Evolutionary conservation across 2,329 filamentous ascomycete genomes (phyloP), one percentile per base, ranked within the genome.

Genomic region (Cryphonectria japonica): DNA sequence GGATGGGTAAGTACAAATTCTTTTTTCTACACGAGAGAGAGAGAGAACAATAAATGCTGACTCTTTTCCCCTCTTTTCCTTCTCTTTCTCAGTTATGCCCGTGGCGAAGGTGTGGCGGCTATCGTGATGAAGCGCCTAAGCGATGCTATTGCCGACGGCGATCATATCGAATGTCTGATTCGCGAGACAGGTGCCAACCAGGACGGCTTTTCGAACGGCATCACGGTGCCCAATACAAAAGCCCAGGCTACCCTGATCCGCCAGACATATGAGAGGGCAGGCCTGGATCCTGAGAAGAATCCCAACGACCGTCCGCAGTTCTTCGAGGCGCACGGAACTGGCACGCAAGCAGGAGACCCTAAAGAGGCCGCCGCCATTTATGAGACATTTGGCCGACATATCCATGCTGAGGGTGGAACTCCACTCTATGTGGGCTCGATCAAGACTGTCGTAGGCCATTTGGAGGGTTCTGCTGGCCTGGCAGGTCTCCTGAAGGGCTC

Each of bases 81-180:
- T 60, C 29, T 60, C 57, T 37, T 6, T 85, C 72, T 29, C 6
- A 37, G 86, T 0, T 88, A 88, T 73, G 85, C 81, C 1, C 80
- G 86, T 26, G 86, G 85, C 2, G 86, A 88, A 72, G 87, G 86
- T 2, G 75, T 84, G 16, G 84, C 79, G 0, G 79, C 82, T 3
- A 50, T 88, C 0, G 72, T 87, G 0, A 72, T 88, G 4, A 88
- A 88, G 76, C 80, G 76, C 1, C 76, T 81, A 29, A 80, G 80
- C 14, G 79, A 79, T 52, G 87, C 87, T 0, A 69, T 88, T 13
- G 76, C 76, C 8, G 85, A 86, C 65, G 83, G 84, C 0, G 80
- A 82, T 57, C 29, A 72, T 0, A 82, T 85, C 61, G 76, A 80
- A 29, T 79, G 78, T 13, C 71, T 86, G 59, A 81, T 86, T 63